Base-by-base conservation (phyloP, 2,329 filamentous ascomycete genomes). In the Cladophialophora chaetospira region DNA sequence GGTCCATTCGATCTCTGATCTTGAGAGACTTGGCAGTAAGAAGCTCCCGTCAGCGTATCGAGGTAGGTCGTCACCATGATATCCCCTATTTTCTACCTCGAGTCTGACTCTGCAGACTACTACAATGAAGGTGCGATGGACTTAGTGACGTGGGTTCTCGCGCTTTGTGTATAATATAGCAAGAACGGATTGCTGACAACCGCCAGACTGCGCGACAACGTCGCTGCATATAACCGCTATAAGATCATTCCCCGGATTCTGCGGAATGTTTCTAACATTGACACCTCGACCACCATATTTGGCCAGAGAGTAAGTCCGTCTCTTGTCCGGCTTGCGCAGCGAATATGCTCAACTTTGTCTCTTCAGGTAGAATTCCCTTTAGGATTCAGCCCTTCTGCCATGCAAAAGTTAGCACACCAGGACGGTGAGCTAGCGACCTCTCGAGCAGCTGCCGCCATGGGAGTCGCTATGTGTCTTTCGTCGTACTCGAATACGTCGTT, bases 111-210 rank as follows among this genome's bases (percentile, higher is more conserved):
- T n/a, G n/a, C n/a, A n/a, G n/a, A n/a, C n/a, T n/a, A n/a, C n/a
- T n/a, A 31, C 67, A 83, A 84, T 65, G 80, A 78, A 61, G 81
- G 81, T 5, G 79, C 80, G 3, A 82, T 82, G 70, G 79, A 81
- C 59, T 69, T 80, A 15, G 69, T 78, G 48, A 82, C 79, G 71
- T 75, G 23, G 23, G 51, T 54, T 47, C 25, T 33, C 29, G 15
- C n/a, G 11, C 19, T 9, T 17, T 15, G 28, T n/a, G 15, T 33
- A 19, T 6, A 21, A 13, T 17, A 31, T 21, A 29, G 15, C 11
- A 15, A 2, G 1, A 8, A 28, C 8, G 3, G 13, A 23, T 10
- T 19, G 3, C 11, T 46, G 26, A 17, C 10, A 19, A 4, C 13
- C 11, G 25, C 9, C 45, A 48, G 45, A 21, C 13, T 48, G 3